Base-by-base conservation (phyloP, 495 filamentous ascomycete genomes). In the Neurospora tetraspora region DNA sequence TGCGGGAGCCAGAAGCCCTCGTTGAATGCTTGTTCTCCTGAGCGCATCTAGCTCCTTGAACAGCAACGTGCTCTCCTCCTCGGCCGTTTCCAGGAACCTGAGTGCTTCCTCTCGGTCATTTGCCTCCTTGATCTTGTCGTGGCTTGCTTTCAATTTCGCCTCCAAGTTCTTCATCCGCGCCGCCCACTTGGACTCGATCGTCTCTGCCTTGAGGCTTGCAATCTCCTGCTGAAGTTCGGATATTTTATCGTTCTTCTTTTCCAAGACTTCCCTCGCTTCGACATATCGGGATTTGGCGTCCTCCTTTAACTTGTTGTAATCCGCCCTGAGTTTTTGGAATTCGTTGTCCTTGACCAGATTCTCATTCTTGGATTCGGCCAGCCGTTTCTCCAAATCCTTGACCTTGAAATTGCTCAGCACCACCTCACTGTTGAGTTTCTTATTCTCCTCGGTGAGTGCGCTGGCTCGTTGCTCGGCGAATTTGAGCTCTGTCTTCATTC, bases 161-260 rank as follows among this genome's bases (percentile, higher is more conserved):
- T 79, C 78, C 4, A 81, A 70, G 40, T 69, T 76, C 72, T 72
- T 77, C 37, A 73, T 75, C 34, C 76, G 71, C 3, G 39, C 70
- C 38, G 77, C 9, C 70, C 75, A 76, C n/a, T 40, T 71, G 27
- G 76, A 69, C 27, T 74, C 77, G 20, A 73, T 68, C 45, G 47
- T 75, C 20, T 78, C 75, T 10, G 69, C 74, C 53, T 74, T 80
- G 69, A 81, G 73, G n/a, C 75, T 71, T 9, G 74, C 78, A 42
- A 79, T 59, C 45, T 78, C 77, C 39, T 79, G 74, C 39, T 80
- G 74, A 16, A 82, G 76, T 45, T 81, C 76, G 37, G 86, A 83
- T 14, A 89, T 89, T 76, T 91, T 91, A 70, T 86, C 84, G 72
- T 92, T 89, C 39, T 91, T 91, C 76, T 86, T 89, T 70, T 90